Base-by-base conservation (phyloP, 2,329 filamentous ascomycete species). In the Cladophialophora bantiana region DNA sequence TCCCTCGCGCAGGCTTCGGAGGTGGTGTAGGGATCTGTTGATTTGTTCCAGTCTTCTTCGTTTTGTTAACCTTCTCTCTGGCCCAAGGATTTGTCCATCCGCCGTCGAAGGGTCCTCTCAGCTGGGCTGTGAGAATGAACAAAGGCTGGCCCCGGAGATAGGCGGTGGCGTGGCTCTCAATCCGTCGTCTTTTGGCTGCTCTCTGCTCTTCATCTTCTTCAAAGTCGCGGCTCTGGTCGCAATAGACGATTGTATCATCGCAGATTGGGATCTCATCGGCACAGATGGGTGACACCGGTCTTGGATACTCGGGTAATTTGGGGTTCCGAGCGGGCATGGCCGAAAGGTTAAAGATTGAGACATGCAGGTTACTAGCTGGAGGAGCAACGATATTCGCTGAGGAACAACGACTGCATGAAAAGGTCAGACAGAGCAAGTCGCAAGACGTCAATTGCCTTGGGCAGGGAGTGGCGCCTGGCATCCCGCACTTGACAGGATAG, bases 51-150 rank as follows among this genome's bases (percentile, higher is more conserved):
- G 12, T 32, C 13, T 53, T 15, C 48, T 68, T 7, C 54, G 65
- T 58, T 2, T 71, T 64, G 58, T 76, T 77, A 56, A 68, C 75
- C 35, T 57, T 57, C 31, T 26, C 57, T 42, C 38, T 59, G 1
- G 62, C 55, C 82, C 82, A 83, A 1, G 82, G 82, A 70, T 83
- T 83, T 4, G 71, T 68, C 82, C 82, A 84, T 32, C 72, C 76
- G 31, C 76, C 66, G 4, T 79, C 76, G 36, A 84, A 80, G 1
- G 82, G 82, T 0, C 82, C 82, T 52, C 74, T 77, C 20, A 84
- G 73, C 7, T 77, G 77, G 12, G 82, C 82, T 5, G 78, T 82
- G 10, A 81, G 72, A 53, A 84, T 83, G 63, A 82, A 83, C 9
- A 82, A 72, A 15, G 77, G 76, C 34, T 75, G 73, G 32, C 82